A percentile compares a stretch with the other conserved stretches of the same genome.
These are phyloP conservation scores for Geranomyces variabilis DNA, from an alignment of 192 early-diverging fungal genomes.

Conservation along the genomic window DNA sequence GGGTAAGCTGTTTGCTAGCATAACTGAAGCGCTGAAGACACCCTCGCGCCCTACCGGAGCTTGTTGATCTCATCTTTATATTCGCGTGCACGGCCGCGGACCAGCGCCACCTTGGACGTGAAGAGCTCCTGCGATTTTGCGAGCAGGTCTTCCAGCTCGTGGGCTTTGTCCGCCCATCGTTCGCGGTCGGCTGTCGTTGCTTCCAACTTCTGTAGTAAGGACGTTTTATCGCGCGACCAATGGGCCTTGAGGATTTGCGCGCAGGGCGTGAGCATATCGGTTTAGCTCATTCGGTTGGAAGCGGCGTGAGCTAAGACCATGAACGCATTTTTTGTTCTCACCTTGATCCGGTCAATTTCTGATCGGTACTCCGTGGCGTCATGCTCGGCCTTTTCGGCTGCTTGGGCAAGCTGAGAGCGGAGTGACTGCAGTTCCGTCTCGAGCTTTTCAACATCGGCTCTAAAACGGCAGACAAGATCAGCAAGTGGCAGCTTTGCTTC, in stretches of 20 bases:
- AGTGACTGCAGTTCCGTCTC: constrained; percentile 1
- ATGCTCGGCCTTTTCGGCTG: constrained; percentile 30
- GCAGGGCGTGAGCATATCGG: too few relatives aligned
- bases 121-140: constrained; percentile 29
- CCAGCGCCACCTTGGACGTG: constrained; percentile 21
- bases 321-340: too few relatives aligned
- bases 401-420: constrained; percentile 29
- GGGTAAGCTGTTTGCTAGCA: not conserved
- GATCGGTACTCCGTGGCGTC: constrained; percentile 36
- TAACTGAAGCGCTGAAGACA: too few relatives aligned
- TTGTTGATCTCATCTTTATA: constrained; percentile 35
- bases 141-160: constrained; percentile 33
- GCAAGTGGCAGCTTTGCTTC: too few relatives aligned
- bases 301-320: too few relatives aligned
- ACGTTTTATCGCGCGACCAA: constrained; percentile 34
- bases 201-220: constrained; percentile 29
- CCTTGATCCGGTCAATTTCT: constrained; percentile 27
- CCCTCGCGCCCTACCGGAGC: constrained; percentile 9
- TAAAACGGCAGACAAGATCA: not conserved
- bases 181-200: constrained; percentile 14
- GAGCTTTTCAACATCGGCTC: not conserved
- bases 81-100: constrained; percentile 24
- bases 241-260: not conserved
- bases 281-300: too few relatives aligned
- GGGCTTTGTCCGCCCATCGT: constrained; percentile 8